Conservation (phyloP, 23 red algal species). For the Pyropia haitanensis region DNA sequence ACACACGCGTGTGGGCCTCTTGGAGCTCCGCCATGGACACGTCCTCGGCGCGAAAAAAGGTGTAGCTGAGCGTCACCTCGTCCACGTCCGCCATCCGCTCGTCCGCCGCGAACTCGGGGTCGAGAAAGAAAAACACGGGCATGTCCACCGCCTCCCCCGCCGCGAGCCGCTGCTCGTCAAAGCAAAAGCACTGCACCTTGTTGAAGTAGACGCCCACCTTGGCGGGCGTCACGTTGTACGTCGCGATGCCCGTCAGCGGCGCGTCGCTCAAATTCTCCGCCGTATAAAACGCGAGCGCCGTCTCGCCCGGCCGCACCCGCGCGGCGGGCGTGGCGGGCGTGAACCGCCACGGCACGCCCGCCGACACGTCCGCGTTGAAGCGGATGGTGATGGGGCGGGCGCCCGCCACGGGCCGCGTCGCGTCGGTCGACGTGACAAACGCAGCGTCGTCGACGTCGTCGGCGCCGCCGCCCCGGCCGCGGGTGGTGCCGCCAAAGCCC, state of each 20-base stretch:
- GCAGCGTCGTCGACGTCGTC: slow-evolving; percentile 16
- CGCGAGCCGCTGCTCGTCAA: slow-evolving; percentile 92
- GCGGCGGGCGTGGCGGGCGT: slow-evolving; percentile 60
- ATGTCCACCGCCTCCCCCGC: slow-evolving; percentile 89
- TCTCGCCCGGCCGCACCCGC: slow-evolving; percentile 82
- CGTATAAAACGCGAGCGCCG: slow-evolving; percentile 89
- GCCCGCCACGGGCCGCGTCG: slow-evolving; percentile 30
- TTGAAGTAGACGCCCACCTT: slow-evolving; percentile 99
- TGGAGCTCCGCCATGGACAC: slow-evolving; percentile 75
- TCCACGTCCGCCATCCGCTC: slow-evolving; percentile 86
- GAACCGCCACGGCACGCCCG: slow-evolving; percentile 77
- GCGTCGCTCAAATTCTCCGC: slow-evolving; percentile 73
- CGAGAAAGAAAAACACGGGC: slow-evolving; percentile 98
- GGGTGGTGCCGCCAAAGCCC: slow-evolving; percentile 83
- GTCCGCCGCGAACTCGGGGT: slow-evolving; percentile 83
- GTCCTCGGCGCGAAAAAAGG: slow-evolving; percentile 91
- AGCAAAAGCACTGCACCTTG: slow-evolving; percentile 99
- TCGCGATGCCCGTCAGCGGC: slow-evolving; percentile 77
- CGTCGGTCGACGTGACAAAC: slow-evolving; percentile 44
- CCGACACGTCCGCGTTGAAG: slow-evolving; percentile 85
- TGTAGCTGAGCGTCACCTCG: slow-evolving; percentile 90
- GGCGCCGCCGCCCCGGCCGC: slow-evolving; percentile 11
- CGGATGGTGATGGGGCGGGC: slow-evolving; percentile 72
- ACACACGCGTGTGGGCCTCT: slow-evolving; percentile 14
- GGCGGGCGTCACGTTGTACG: slow-evolving; percentile 92